These are phyloP conservation scores for Cadophora gregata DNA, from an alignment of 2,329 filamentous ascomycete genomes.

Conservation along the genomic window DNA sequence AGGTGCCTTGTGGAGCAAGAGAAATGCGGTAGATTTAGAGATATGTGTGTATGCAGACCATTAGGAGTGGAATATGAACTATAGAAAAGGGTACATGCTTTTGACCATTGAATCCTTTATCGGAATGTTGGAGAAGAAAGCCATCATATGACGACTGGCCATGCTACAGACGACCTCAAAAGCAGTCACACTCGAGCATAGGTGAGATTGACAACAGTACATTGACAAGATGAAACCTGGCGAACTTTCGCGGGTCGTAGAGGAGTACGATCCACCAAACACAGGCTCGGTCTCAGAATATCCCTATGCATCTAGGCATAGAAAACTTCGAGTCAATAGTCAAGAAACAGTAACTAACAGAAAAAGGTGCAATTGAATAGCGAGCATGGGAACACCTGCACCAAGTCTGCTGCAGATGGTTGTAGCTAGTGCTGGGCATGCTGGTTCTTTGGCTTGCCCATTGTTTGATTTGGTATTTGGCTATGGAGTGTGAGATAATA, in stretches of 20 bases:
- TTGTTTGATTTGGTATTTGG: not conserved
- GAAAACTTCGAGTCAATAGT: not conserved
- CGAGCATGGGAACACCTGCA: not conserved
- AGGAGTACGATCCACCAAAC: not conserved
- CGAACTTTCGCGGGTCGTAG: not conserved
- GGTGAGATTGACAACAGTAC: not conserved
- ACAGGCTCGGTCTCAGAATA: not conserved
- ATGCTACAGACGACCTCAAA: not conserved
- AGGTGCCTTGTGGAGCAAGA: not conserved
- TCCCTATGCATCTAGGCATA: not conserved
- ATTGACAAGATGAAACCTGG: not conserved
- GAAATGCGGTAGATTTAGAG: not conserved
- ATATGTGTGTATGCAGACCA: not conserved
- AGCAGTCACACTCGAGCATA: not conserved
- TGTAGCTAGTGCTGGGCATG: not conserved
- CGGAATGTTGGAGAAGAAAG: slow-evolving; percentile 9
- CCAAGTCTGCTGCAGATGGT: not conserved
- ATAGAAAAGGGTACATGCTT: not conserved
- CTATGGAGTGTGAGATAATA: not conserved
- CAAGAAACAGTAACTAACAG: not conserved
- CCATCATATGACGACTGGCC: not conserved
- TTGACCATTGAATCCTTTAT: slow-evolving; percentile 1
- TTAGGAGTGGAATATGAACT: not conserved
- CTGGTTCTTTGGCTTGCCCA: not conserved
- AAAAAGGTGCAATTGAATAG: not conserved